A percentile compares a stretch with the other conserved stretches of the same genome.
These are phyloP conservation scores for Coemansia sp. DNA, from an alignment of 192 early-diverging fungal species.

Conservation along the genomic window DNA sequence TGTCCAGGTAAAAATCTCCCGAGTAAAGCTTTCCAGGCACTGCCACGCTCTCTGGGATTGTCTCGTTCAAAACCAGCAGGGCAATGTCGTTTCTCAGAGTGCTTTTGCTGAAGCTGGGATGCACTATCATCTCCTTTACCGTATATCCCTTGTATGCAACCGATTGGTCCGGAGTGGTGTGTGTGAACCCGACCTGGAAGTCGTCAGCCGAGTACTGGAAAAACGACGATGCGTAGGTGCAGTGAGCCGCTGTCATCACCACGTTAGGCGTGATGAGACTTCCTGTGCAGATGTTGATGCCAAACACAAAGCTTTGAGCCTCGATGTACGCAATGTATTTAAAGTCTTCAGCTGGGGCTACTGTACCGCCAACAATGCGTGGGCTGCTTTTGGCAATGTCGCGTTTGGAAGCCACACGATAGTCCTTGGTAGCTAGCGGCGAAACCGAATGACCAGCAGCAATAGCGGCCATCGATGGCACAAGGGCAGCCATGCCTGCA, in stretches of 20 bases:
- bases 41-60: constrained; percentile 14
- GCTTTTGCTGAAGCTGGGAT: constrained; percentile 30
- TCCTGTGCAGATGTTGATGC: constrained; percentile 36
- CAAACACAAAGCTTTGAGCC: constrained; percentile 6
- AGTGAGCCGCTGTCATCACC: constrained; percentile 56
- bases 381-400: constrained; percentile 4
- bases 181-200: constrained; percentile 28
- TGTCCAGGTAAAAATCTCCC: constrained; percentile 12
- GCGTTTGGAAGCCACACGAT: constrained; percentile 10
- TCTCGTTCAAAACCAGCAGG: constrained; percentile 28
- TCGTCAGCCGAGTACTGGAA: constrained; percentile 14
- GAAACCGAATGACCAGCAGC: not conserved
- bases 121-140: constrained; percentile 22
- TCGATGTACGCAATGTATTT: constrained; percentile 38
- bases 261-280: constrained; percentile 50
- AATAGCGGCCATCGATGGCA: not conserved
- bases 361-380: constrained; percentile 47
- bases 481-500: not conserved
- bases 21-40: constrained; percentile 26
- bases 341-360: constrained; percentile 23
- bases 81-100: constrained; percentile 39
- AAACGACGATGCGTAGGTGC: constrained; percentile 14
- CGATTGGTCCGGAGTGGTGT: constrained; percentile 20
- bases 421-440: constrained; percentile 8
- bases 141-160: constrained; percentile 20